A percentile compares a stretch with the other conserved stretches of the same genome.
phyloP scores from a whole-genome alignment of 768 basidiomycete genomes.

The Lepiota brunneoincarnata region DNA sequence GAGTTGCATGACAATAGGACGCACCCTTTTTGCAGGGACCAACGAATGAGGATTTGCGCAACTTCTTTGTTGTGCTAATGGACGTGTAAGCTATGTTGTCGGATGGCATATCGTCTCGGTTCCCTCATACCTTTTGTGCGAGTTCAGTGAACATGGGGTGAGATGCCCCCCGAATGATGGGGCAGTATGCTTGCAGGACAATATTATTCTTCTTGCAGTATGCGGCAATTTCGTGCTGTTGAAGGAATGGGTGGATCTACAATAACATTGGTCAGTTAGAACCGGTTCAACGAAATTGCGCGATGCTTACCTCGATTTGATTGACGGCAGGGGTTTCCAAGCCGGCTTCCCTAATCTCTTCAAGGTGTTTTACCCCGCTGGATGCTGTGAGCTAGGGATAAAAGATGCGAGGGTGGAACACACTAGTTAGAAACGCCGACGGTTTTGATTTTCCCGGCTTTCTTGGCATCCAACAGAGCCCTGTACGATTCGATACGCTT shows the following conservation, averaged over 20 bases:
- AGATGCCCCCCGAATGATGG: constrained; percentile 51
- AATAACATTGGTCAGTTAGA: not conserved
- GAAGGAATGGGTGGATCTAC: constrained; percentile 74
- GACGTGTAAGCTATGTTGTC: not conserved
- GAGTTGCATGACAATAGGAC: constrained; percentile 15
- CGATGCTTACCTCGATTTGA: constrained; percentile 60
- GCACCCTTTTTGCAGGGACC: constrained; percentile 82
- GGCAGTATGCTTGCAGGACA: constrained; percentile 65
- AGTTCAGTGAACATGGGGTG: constrained; percentile 8
- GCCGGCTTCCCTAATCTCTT: constrained; percentile 62
- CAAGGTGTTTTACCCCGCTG: constrained; percentile 64
- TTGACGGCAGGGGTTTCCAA: constrained; percentile 66
- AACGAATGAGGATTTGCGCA: constrained; percentile 79
- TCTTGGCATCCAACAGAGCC: constrained; percentile 59
- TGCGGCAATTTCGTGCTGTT: constrained; percentile 71
- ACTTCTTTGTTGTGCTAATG: constrained; percentile 52
- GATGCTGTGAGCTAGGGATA: not conserved
- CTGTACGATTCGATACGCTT: constrained; percentile 67
- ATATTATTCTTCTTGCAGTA: constrained; percentile 63
- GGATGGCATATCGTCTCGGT: no score
- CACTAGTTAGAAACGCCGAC: constrained; percentile 84
- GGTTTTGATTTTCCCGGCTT: constrained; percentile 59
- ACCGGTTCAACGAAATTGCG: not conserved
- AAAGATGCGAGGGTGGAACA: constrained; percentile 16
- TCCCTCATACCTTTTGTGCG: constrained; percentile 6